Conservation (phyloP, 768 basidiomycete species). For the Pleurotus pulmonarius region DNA sequence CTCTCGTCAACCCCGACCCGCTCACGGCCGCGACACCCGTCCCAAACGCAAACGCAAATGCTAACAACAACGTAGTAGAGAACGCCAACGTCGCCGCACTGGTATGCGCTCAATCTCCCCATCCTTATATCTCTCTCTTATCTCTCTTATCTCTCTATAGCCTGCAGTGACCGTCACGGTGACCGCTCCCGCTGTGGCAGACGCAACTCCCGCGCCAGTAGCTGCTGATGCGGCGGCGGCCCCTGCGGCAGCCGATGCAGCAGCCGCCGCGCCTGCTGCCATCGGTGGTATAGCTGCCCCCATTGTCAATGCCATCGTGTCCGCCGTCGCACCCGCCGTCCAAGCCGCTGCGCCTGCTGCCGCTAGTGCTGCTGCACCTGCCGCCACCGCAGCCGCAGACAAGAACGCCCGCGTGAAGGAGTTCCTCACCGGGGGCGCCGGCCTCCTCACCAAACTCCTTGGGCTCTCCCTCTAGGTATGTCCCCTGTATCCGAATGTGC, state of each 20-base stretch:
- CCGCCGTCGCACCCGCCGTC: neutral
- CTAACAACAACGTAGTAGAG: neutral
- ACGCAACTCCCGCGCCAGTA: neutral
- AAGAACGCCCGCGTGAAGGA: neutral
- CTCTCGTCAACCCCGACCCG: neutral
- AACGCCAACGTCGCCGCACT: neutral
- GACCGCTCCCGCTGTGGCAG: neutral
- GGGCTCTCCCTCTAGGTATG: neutral
- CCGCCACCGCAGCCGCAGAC: neutral
- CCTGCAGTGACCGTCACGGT: neutral
- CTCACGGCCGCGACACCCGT: conserved; percentile 4
- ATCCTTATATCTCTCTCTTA: too few species aligned
- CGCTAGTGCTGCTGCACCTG: neutral
- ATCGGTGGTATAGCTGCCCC: neutral
- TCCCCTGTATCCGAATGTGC: too few species aligned
- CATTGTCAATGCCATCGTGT: neutral
- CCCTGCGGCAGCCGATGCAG: neutral
- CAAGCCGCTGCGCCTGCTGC: neutral
- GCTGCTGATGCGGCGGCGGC: neutral
- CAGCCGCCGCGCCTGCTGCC: neutral
- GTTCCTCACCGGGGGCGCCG: conserved; percentile 3
- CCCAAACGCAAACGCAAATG: neutral
- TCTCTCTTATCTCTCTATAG: neutral
- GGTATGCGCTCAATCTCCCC: neutral
- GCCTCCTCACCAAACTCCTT: neutral